Base-by-base conservation (phyloP, 805 yeast species). In the Saturnispora serradocipensis region DNA sequence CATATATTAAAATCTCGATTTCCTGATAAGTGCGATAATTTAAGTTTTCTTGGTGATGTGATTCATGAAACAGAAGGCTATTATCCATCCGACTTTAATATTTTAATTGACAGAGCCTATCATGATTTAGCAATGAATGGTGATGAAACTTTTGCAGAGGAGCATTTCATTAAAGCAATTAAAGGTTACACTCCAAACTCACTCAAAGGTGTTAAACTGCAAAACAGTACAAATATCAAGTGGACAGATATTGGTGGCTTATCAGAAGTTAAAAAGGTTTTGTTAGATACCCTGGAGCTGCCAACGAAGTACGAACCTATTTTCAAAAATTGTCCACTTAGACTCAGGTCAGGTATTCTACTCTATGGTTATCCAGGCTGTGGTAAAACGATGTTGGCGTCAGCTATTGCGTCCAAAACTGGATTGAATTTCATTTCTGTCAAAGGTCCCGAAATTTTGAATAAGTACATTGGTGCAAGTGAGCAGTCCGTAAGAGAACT, bases 281-380 rank as follows among this genome's bases (percentile, higher is more conserved):
- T 91, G 9, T 66, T 88, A 48, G 98, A 91, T 63, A 93, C 98
- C 0, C 69, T 91, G 34, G 98, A 93, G 62, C 91, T 97, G 97
- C 99, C 99, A 2, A 88, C 96, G 1, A 88, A 84, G 60, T 91
- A 91, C 63, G 95, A 96, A 0, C 97, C 97, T 5, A 88, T 91
- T n/a, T 91, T 93, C 67, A 82, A 84, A 16, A 81, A 80, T 55
- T 88, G 96, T 61, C 96, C 98, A 0, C 70, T 91, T 49, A 71
- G 98, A 51, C 72, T 91, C 49, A 75, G 98, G 60, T 88, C 97
- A 0, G 99, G 99, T 48, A 80, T 91, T 24, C 70, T 91, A 48
- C 75, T 91, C 13, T 91, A 91, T 66, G 99, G 99, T 0, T 91
- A 88, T 63, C 98, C 99, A 0, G 99, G 99, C 2, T 91, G 99